Conservation (phyloP, 805 yeast species). For the Blastobotrys attinorum region DNA sequence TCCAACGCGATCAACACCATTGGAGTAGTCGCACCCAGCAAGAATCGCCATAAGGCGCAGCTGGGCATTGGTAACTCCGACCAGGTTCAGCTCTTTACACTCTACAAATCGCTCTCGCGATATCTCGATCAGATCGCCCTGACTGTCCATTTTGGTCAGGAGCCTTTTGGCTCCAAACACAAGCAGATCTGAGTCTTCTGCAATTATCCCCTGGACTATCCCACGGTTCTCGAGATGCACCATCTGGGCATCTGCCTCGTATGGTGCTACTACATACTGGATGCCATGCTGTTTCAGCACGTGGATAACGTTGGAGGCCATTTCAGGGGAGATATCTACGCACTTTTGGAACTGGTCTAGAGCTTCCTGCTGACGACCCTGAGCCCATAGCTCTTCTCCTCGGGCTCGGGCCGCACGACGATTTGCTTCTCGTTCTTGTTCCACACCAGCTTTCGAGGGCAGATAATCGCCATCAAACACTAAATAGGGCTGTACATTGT, state of each 20-base stretch:
- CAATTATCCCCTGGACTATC: conserved; percentile 72
- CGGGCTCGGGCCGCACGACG: conserved; percentile 50
- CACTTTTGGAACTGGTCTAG: conserved; percentile 65
- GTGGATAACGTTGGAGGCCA: conserved; percentile 82
- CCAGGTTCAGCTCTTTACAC: conserved; percentile 36
- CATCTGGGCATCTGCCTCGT: conserved; percentile 97
- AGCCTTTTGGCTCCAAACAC: conserved; percentile 76
- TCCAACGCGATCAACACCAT: conserved; percentile 78
- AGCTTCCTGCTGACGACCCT: conserved; percentile 56
- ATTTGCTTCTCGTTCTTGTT: conserved; percentile 48
- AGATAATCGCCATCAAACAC: conserved; percentile 91
- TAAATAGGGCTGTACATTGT: conserved; percentile 71
- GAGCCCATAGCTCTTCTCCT: conserved; percentile 39
- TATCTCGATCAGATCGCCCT: conserved; percentile 62
- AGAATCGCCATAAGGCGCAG: conserved; percentile 71
- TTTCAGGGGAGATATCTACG: conserved; percentile 79
- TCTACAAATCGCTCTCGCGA: conserved; percentile 44
- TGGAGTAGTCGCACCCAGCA: conserved; percentile 95
- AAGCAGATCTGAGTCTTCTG: conserved; percentile 91
- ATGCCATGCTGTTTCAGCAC: conserved; percentile 50
- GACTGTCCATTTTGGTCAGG: conserved; percentile 74
- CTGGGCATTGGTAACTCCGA: conserved; percentile 30
- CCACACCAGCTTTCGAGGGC: conserved; percentile 72
- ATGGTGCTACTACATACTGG: conserved; percentile 86
- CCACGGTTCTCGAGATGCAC: conserved; percentile 76